Conservation (phyloP, 140 eudicot species). For the Bidens hawaiensis region DNA sequence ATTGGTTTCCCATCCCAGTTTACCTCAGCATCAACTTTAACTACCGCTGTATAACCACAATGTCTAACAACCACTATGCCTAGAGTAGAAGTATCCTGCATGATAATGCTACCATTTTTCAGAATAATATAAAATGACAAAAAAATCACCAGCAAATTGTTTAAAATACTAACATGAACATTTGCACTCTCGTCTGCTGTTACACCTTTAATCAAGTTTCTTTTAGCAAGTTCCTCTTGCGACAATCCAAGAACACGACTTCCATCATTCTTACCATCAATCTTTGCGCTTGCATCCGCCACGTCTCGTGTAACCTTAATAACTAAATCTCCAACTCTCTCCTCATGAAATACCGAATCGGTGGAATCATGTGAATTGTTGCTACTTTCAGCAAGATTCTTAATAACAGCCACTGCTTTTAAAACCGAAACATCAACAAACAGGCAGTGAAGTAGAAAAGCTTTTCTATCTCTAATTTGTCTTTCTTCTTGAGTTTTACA, state of each 20-base stretch:
- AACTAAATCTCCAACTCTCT: slow-evolving; percentile 65
- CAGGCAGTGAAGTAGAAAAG: slow-evolving; percentile 82
- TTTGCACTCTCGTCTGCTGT: slow-evolving; percentile 96
- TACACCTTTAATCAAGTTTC: slow-evolving; percentile 83
- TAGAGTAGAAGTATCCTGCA: slow-evolving; percentile 86
- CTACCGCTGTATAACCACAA: slow-evolving; percentile 82
- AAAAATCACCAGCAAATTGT: background rate
- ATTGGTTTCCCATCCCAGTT: slow-evolving; percentile 57
- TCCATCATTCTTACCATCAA: slow-evolving; percentile 80
- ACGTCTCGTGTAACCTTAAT: slow-evolving; percentile 51
- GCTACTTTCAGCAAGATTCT: slow-evolving; percentile 35
- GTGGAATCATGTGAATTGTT: slow-evolving; percentile 14
- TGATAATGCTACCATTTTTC: background rate
- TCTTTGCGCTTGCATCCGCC: slow-evolving; percentile 70
- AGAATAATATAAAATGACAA: background rate
- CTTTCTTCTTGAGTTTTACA: slow-evolving; percentile 93
- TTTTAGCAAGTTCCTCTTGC: slow-evolving; percentile 65
- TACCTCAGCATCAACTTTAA: slow-evolving; percentile 63
- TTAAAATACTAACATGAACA: slow-evolving; percentile 57
- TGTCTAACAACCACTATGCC: slow-evolving; percentile 91
- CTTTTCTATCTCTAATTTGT: slow-evolving; percentile 84
- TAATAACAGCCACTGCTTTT: slow-evolving; percentile 67
- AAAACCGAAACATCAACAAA: slow-evolving; percentile 88
- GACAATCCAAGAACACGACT: slow-evolving; percentile 66
- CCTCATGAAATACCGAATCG: slow-evolving; percentile 35